Percentiles rank a stretch among this genome's conserved stretches.
These are phyloP conservation scores for Setaria italica DNA, from an alignment of 202 grass and related monocot genomes.

Conservation along the genomic window DNA sequence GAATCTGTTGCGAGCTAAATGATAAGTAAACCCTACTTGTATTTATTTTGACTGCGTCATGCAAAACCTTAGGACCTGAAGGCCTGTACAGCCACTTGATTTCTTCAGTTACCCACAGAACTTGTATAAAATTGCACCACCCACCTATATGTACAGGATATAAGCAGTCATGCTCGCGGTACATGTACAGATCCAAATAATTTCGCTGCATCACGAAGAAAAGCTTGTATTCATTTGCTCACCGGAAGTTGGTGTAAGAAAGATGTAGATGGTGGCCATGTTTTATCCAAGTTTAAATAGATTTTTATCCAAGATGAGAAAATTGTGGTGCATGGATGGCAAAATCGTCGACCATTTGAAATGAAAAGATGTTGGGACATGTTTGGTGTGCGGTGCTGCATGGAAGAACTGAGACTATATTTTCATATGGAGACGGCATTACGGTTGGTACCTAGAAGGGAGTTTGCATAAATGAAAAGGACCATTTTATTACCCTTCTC, in stretches of 20 bases:
- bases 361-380: no score
- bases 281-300: no score
- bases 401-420: no score
- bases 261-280: neutral
- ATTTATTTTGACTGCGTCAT: neutral
- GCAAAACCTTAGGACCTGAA: conserved; percentile 23
- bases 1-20: conserved; percentile 46
- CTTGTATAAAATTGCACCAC: neutral
- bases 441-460: no score
- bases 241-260: neutral
- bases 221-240: neutral
- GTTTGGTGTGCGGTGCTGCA: no score
- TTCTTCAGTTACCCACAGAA: neutral
- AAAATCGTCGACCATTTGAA: no score
- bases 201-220: neutral
- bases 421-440: no score
- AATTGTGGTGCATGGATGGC: no score
- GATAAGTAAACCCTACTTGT: neutral
- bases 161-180: neutral
- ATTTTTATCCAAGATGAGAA: no score
- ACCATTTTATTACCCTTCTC: no score
- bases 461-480: no score
- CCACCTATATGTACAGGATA: neutral
- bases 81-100: conserved; percentile 14
- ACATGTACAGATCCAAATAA: neutral